phyloP scores from a whole-genome alignment of 73 alveolate genomes.

The Tetrahymena borealis region DNA sequence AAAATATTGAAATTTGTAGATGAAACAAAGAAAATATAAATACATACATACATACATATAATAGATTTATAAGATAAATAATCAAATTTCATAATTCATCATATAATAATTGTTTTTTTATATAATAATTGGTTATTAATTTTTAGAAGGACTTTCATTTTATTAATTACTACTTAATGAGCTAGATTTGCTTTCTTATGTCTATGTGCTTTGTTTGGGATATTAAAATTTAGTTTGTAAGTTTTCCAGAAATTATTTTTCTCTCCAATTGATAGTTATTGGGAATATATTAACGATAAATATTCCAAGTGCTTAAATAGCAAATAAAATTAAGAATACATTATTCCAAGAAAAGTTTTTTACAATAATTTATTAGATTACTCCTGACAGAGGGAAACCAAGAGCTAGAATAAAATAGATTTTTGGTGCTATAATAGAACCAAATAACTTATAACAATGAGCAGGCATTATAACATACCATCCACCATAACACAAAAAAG shows the following conservation, averaged over 20 bases:
- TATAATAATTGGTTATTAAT: neutral
- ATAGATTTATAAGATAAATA: no score
- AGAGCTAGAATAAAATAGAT: neutral
- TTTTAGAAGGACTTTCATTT: neutral
- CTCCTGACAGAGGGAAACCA: neutral
- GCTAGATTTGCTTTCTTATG: neutral
- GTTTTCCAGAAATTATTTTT: neutral
- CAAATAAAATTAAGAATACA: neutral
- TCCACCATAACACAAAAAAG: neutral
- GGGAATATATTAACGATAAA: neutral
- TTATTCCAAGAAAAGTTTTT: neutral
- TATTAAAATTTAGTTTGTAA: neutral
- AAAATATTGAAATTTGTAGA: no score
- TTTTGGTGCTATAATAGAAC: neutral
- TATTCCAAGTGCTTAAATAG: neutral
- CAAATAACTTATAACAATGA: neutral
- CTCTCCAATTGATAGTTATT: neutral
- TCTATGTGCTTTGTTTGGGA: neutral
- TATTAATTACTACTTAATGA: neutral
- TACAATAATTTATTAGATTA: neutral
- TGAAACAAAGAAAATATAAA: no score
- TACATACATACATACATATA: no score
- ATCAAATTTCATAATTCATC: neutral
- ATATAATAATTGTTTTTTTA: neutral
- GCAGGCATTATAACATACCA: neutral